These are phyloP conservation scores for Chaetomidium leptoderma DNA, from an alignment of 495 filamentous ascomycete genomes.

Conservation along the genomic window DNA sequence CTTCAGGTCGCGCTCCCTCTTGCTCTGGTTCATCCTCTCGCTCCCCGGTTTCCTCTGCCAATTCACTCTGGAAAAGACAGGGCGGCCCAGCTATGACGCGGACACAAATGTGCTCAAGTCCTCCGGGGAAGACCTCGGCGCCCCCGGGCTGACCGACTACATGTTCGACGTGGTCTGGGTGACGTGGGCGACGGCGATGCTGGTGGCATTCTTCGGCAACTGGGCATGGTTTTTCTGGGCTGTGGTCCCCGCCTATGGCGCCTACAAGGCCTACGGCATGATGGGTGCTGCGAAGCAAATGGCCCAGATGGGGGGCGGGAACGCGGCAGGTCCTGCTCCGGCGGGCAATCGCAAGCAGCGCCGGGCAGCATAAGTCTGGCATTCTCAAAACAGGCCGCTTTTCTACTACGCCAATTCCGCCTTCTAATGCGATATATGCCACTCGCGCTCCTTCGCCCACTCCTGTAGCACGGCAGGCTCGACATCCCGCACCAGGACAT, in stretches of 20 bases:
- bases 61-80: slow-evolving; percentile 74
- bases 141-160: slow-evolving; percentile 88
- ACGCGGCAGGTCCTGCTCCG: slow-evolving; percentile 28
- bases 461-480: slow-evolving; percentile 54
- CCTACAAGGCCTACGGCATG: slow-evolving; percentile 64
- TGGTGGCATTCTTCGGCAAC: slow-evolving; percentile 66
- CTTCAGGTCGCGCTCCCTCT: slow-evolving; percentile 61
- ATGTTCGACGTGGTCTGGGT: slow-evolving; percentile 97
- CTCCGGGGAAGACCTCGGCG: slow-evolving; percentile 83
- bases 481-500: slow-evolving; percentile 60
- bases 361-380: slow-evolving; percentile 31
- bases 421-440: slow-evolving; percentile 26
- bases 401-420: slow-evolving; percentile 3
- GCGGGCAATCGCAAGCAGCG: slow-evolving; percentile 51
- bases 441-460: slow-evolving; percentile 52
- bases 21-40: slow-evolving; percentile 67
- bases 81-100: slow-evolving; percentile 66
- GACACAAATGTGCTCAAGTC: slow-evolving; percentile 62
- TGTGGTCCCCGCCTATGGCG: slow-evolving; percentile 65
- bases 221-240: slow-evolving; percentile 72
- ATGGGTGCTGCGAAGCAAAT: slow-evolving; percentile 62
- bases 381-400: slow-evolving; percentile 6
- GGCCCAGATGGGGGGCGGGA: slow-evolving; percentile 39
- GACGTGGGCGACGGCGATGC: slow-evolving; percentile 66
- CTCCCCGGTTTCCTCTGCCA: slow-evolving; percentile 73